phyloP scores from a whole-genome alignment of 2,329 filamentous ascomycete species.

The Cadophora sp. region DNA sequence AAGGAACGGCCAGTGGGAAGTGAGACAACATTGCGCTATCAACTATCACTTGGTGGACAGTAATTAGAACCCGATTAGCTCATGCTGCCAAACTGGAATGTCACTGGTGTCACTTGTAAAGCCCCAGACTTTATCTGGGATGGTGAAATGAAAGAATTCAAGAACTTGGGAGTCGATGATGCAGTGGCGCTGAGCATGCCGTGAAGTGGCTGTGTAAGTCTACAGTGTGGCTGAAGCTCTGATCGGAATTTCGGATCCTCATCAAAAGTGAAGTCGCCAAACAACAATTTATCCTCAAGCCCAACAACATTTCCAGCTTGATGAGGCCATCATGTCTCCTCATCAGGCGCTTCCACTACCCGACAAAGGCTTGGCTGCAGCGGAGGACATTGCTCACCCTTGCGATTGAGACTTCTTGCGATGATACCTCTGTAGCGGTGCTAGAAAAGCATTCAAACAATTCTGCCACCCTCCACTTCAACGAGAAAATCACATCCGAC shows the following conservation, averaged over 20 bases:
- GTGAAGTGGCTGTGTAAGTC: conserved; percentile 14
- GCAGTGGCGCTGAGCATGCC: background rate
- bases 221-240: conserved; percentile 22
- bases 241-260: background rate
- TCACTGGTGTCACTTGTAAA: conserved; percentile 43
- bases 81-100: too few relatives aligned
- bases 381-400: conserved; percentile 59
- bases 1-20: conserved; percentile 27
- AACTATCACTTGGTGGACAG: conserved; percentile 45
- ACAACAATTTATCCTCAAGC: background rate
- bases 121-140: background rate
- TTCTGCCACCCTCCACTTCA: conserved; percentile 71
- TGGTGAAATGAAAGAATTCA: background rate
- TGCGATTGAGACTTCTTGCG: conserved; percentile 86
- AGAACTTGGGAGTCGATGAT: background rate
- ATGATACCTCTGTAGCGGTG: conserved; percentile 90
- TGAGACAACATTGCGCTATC: conserved; percentile 46
- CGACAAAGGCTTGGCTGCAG: conserved; percentile 16
- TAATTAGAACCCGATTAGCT: background rate
- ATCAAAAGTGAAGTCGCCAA: background rate
- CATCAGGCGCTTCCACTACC: conserved; percentile 32
- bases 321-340: conserved; percentile 41
- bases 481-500: conserved; percentile 82
- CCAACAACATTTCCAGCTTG: conserved; percentile 31
- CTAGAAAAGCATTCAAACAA: conserved; percentile 61